phyloP scores from a whole-genome alignment of 495 filamentous ascomycete genomes.

The Xylaria venustula region DNA sequence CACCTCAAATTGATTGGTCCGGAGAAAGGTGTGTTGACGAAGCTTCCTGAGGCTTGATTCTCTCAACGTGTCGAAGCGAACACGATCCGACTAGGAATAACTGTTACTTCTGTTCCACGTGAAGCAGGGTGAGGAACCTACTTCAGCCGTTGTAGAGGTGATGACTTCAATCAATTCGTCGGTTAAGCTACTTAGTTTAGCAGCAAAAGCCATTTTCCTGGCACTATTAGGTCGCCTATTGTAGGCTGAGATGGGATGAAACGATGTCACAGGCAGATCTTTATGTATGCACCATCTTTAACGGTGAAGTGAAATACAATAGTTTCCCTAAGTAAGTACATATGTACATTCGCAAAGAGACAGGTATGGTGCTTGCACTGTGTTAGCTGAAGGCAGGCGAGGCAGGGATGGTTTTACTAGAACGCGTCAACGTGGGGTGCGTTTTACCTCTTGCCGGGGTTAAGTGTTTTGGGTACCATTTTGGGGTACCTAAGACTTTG shows the following conservation, averaged over 20 bases:
- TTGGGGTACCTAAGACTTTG: too few species aligned
- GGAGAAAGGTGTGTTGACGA: conserved; percentile 59
- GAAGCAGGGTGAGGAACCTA: conserved; percentile 15
- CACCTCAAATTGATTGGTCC: conserved; percentile 89
- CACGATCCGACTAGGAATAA: conserved; percentile 37
- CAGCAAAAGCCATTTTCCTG: conserved; percentile 46
- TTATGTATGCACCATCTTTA: background rate
- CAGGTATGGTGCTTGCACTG: too few species aligned
- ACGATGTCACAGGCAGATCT: too few species aligned
- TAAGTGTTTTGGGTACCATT: too few species aligned
- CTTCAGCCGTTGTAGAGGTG: conserved; percentile 29
- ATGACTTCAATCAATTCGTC: conserved; percentile 54
- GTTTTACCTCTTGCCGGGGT: too few species aligned
- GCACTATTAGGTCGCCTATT: background rate
- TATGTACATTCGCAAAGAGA: too few species aligned
- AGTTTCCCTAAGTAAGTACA: too few species aligned
- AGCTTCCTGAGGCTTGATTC: conserved; percentile 56
- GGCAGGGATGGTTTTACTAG: too few species aligned
- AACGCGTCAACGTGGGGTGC: too few species aligned
- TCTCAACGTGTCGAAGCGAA: conserved; percentile 46
- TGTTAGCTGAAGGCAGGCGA: too few species aligned
- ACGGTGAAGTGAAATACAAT: background rate
- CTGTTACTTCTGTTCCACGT: conserved; percentile 16
- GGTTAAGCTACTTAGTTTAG: conserved; percentile 47
- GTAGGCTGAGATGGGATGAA: background rate